Conservation (phyloP, 1,284 basidiomycete species). For the Ceratobasidium sp. region DNA sequence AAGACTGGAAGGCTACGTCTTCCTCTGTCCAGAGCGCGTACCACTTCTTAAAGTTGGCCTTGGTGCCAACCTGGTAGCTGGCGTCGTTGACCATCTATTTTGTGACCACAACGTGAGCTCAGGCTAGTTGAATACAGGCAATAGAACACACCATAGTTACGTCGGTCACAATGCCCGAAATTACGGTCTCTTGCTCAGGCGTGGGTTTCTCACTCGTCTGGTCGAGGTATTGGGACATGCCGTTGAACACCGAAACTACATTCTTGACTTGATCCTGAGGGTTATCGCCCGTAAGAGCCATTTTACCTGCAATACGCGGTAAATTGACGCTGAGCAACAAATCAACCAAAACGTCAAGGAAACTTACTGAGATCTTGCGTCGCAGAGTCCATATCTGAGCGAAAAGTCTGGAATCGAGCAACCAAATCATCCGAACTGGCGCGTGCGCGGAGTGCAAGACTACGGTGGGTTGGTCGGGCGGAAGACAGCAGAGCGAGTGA, state of each 20-base stretch:
- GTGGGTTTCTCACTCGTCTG: not conserved
- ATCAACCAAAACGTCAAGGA: not conserved
- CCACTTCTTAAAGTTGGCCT: constrained; percentile 15
- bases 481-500: constrained; percentile 16
- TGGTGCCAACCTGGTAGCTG: constrained; percentile 4
- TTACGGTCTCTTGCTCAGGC: not conserved
- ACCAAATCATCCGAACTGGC: not conserved
- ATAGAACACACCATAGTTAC: not conserved
- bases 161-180: not conserved
- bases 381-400: not conserved
- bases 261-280: constrained; percentile 3
- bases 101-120: not conserved
- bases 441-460: not conserved
- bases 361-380: constrained; percentile 5
- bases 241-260: not conserved
- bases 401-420: not conserved
- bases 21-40: constrained; percentile 7
- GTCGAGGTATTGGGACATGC: constrained; percentile 1
- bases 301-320: not conserved
- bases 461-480: constrained; percentile 28
- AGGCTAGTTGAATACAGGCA: not conserved
- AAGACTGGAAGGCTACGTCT: constrained; percentile 15
- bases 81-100: not conserved
- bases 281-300: not conserved
- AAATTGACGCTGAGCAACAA: not conserved